phyloP scores from a whole-genome alignment of 2,329 filamentous ascomycete genomes.

The Aspergillus caelatus region DNA sequence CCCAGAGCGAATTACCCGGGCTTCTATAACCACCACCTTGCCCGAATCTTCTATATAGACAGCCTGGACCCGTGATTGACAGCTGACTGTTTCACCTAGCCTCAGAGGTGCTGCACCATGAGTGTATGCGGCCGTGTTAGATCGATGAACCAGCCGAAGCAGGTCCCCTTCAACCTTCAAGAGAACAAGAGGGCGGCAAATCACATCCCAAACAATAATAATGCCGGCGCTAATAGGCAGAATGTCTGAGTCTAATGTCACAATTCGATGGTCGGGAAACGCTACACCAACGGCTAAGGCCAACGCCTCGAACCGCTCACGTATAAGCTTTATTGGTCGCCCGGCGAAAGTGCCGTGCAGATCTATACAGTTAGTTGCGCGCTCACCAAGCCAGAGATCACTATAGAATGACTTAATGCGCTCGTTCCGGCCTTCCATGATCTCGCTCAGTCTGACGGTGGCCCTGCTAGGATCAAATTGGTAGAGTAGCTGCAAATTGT shows the following conservation, averaged over 20 bases:
- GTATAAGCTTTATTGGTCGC: slow-evolving; percentile 18
- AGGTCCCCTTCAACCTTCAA: slow-evolving; percentile 16
- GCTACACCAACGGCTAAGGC: slow-evolving; percentile 11
- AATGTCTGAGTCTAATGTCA: slow-evolving; percentile 6
- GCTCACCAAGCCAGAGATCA: slow-evolving; percentile 88
- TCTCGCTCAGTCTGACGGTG: slow-evolving; percentile 87
- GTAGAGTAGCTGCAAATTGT: slow-evolving; percentile 76
- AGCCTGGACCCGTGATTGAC: slow-evolving; percentile 15
- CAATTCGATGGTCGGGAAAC: slow-evolving; percentile 13
- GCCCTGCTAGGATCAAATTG: slow-evolving; percentile 86
- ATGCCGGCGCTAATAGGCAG: slow-evolving; percentile 18
- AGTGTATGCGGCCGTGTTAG: slow-evolving; percentile 19
- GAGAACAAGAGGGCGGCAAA: slow-evolving; percentile 15
- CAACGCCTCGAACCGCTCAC: slow-evolving; percentile 68
- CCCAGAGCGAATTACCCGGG: slow-evolving; percentile 13
- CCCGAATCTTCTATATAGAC: slow-evolving; percentile 17
- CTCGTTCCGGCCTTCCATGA: slow-evolving; percentile 91
- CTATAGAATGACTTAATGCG: slow-evolving; percentile 98
- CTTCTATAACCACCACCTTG: slow-evolving; percentile 16
- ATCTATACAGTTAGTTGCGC: slow-evolving; percentile 70
- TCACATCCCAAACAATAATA: slow-evolving; percentile 21
- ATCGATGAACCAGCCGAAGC: slow-evolving; percentile 20
- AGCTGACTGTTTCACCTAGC: slow-evolving; percentile 18
- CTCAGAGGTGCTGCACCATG: slow-evolving; percentile 6
- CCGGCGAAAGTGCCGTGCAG: slow-evolving; percentile 82